Evolutionary conservation across 2,329 filamentous ascomycete species (phyloP), one percentile per base, ranked within the genome.

Genomic region (Fusarium napiforme): DNA sequence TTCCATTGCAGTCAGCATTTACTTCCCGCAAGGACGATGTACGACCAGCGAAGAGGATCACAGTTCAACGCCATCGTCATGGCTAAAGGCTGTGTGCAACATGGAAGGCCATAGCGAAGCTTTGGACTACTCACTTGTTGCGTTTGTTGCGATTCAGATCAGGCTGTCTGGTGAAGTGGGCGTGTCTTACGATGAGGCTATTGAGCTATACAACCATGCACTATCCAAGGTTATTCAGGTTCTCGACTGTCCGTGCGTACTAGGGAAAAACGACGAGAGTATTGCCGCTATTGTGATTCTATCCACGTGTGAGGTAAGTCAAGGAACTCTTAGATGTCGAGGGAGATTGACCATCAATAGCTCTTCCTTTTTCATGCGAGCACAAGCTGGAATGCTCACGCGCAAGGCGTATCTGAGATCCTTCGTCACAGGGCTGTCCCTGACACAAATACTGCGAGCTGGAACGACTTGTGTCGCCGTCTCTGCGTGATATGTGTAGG

Each of bases 401-500:
- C 34, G 0, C 49, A 69, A n/a, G 66, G 66, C 0, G 55, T 69
- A n/a, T 69, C 64, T 0, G 66, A 55, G 4, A 69, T 69, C 5
- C 66, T 69, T 2, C 66, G 64, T 1, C 60, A 45, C 2, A 34
- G 66, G 4, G 28, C 4, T 9, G 43, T 37, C 1, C 47, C 49
- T 2, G 28, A 37, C 7, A 15, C 45, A 2, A 40, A 37, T 1
- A 39, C 49, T 16, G 12, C 34, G 2, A 57, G 34, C 18, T 69
- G 66, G 65, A 45, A 34, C 7, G 58, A 69, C 8, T 32, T 69
- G 4, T 57, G 64, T 9, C 64, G 58, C 3, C 66, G 66, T 1
- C 50, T 69, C 5, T 64, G 64, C 9, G 58, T 69, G 1, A 69
- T 69, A 2, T 69, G 64, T 37, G 66, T 69, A 21, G 4, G 49